Conservation (phyloP, 2,329 filamentous ascomycete genomes). For the Colletotrichum lindemuthianum region DNA sequence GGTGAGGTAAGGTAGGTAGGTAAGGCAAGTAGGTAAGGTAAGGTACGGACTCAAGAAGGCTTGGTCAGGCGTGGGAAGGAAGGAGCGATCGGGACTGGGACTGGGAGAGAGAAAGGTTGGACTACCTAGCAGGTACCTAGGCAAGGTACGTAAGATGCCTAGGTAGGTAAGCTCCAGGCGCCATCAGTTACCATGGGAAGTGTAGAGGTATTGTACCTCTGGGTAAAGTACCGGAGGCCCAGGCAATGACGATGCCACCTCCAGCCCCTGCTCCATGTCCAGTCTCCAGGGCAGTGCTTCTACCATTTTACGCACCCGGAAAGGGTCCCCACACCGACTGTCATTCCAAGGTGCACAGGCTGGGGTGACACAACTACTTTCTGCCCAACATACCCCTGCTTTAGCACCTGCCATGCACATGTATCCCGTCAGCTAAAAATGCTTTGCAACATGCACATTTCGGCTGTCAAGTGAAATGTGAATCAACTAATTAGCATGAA, state of each 20-base stretch:
- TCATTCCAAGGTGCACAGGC: conserved; percentile 11
- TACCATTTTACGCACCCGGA: conserved; percentile 18
- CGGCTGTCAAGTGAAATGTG: not conserved
- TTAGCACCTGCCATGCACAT: conserved; percentile 30
- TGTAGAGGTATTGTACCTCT: too few relatives aligned
- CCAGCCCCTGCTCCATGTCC: conserved; percentile 11
- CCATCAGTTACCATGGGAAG: not conserved
- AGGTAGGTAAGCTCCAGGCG: conserved; percentile 27
- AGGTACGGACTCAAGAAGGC: conserved; percentile 13
- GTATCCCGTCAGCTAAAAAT: too few relatives aligned
- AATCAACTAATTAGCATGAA: too few relatives aligned
- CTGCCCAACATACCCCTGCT: conserved; percentile 30
- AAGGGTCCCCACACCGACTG: not conserved
- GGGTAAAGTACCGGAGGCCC: conserved; percentile 26
- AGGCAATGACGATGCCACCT: conserved; percentile 36
- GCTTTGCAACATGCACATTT: not conserved
- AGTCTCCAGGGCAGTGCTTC: conserved; percentile 17
- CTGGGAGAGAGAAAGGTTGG: conserved; percentile 13
- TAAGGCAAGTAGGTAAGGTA: too few relatives aligned
- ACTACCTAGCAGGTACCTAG: not conserved
- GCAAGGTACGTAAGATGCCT: too few relatives aligned
- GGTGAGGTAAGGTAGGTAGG: too few relatives aligned
- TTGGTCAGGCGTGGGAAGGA: conserved; percentile 26
- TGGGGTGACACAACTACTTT: conserved; percentile 21
- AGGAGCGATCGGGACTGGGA: conserved; percentile 24